A percentile compares a stretch with the other conserved stretches of the same genome.
These are phyloP conservation scores for Scleroderma citrinum DNA, from an alignment of 768 basidiomycete species.

Conservation along the genomic window DNA sequence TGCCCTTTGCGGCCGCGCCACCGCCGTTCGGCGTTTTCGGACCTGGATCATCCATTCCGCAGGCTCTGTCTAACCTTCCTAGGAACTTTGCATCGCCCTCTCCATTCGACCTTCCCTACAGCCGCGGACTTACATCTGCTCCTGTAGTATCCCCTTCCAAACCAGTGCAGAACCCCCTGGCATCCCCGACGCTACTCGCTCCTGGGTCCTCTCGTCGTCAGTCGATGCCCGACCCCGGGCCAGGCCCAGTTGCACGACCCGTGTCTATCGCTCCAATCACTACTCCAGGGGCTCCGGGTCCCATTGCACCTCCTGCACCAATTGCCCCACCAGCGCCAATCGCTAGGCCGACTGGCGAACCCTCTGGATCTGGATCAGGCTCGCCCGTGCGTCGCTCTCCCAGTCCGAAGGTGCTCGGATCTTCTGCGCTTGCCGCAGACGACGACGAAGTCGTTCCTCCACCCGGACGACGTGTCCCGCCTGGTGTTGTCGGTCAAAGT, in stretches of 20 bases:
- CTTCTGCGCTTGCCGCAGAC: constrained; percentile 70
- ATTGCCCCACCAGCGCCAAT: constrained; percentile 68
- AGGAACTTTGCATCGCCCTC: constrained; percentile 46
- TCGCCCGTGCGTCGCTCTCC: constrained; percentile 49
- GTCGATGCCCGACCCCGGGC: constrained; percentile 40
- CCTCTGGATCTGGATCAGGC: constrained; percentile 51
- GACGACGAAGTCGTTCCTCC: constrained; percentile 72
- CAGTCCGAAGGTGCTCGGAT: constrained; percentile 64
- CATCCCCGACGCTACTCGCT: constrained; percentile 37
- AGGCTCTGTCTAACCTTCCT: constrained; percentile 48
- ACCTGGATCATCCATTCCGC: constrained; percentile 39
- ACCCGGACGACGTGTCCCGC: constrained; percentile 38
- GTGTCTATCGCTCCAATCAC: constrained; percentile 39
- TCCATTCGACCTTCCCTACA: constrained; percentile 47
- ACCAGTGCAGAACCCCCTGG: constrained; percentile 26
- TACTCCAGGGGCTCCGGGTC: constrained; percentile 35
- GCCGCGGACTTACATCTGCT: constrained; percentile 36
- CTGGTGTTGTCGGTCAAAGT: constrained; percentile 38
- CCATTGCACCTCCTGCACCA: constrained; percentile 62
- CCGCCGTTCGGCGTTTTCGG: constrained; percentile 44
- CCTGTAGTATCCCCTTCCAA: constrained; percentile 56
- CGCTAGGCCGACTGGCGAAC: constrained; percentile 40
- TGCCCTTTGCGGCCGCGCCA: constrained; percentile 44
- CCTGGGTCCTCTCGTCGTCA: constrained; percentile 45
- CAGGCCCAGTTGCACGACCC: constrained; percentile 56